Evolutionary conservation across 1,284 basidiomycete genomes (phyloP).

Genomic region (Cryptococcus sp.): DNA sequence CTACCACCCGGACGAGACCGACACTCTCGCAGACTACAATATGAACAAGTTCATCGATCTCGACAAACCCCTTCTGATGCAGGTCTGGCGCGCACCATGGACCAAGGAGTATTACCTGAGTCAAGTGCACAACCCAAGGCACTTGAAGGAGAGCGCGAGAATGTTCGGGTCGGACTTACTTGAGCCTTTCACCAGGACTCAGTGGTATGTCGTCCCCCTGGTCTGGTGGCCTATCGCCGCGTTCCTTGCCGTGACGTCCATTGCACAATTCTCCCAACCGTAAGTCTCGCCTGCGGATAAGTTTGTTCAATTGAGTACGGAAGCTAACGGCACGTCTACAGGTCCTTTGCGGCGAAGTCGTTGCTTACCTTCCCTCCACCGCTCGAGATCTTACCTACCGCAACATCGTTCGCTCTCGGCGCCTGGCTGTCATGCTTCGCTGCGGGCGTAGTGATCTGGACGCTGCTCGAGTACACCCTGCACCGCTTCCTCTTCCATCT

Average conservation of each 20-base stretch:
- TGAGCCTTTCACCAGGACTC: conserved; percentile 81
- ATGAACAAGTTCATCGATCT: conserved; percentile 93
- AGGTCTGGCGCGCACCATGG: conserved; percentile 45
- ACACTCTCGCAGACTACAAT: conserved; percentile 73
- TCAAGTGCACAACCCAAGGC: conserved; percentile 95
- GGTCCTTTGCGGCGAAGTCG: conserved; percentile 36
- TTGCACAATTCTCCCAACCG: conserved; percentile 71
- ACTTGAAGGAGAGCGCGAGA: conserved; percentile 80
- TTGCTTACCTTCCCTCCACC: conserved; percentile 35
- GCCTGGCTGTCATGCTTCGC: conserved; percentile 69
- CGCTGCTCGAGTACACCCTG: conserved; percentile 89
- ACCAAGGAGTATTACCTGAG: conserved; percentile 94
- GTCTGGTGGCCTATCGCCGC: conserved; percentile 87
- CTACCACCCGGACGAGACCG: conserved; percentile 85
- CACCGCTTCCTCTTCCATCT: conserved; percentile 99
- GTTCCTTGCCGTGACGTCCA: conserved; percentile 78
- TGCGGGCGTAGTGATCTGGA: conserved; percentile 88
- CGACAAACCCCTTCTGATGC: conserved; percentile 66
- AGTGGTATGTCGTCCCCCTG: conserved; percentile 92
- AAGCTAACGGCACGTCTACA: conserved; percentile 7
- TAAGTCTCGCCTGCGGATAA: conserved; percentile 19
- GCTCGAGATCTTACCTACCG: conserved; percentile 25
- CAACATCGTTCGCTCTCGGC: conserved; percentile 31
- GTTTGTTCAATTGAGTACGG: neutral
- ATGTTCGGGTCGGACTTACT: conserved; percentile 81